These are phyloP conservation scores for Micromonas pusilla DNA, from an alignment of 139 green algal genomes.

Conservation along the genomic window DNA sequence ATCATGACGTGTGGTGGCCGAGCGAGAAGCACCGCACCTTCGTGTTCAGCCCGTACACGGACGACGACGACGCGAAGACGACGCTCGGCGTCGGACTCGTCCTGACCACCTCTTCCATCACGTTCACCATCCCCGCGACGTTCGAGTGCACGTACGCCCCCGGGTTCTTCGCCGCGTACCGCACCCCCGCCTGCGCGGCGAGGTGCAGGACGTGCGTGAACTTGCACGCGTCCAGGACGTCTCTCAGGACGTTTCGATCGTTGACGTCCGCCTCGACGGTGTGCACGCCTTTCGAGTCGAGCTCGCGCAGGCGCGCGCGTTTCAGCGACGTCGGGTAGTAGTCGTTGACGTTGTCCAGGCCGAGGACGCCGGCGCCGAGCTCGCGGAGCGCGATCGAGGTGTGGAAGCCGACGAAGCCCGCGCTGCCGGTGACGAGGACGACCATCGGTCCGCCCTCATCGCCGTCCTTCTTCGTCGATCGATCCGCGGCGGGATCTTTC, in stretches of 20 bases:
- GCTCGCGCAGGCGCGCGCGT: constrained; percentile 38
- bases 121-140: constrained; percentile 52
- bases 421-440: constrained; percentile 52
- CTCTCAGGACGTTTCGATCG: constrained; percentile 43
- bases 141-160: constrained; percentile 63
- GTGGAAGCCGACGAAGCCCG: constrained; percentile 70
- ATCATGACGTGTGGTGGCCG: background rate
- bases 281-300: constrained; percentile 35
- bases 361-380: constrained; percentile 54
- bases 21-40: constrained; percentile 43
- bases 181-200: constrained; percentile 69
- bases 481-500: background rate
- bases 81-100: constrained; percentile 47
- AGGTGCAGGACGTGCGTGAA: constrained; percentile 75
- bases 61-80: constrained; percentile 62
- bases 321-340: constrained; percentile 70
- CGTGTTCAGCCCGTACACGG: constrained; percentile 67
- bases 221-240: constrained; percentile 51
- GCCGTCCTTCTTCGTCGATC: background rate
- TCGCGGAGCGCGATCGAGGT: constrained; percentile 39
- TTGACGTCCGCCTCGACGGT: constrained; percentile 61
- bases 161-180: constrained; percentile 65
- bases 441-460: background rate
- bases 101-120: constrained; percentile 59
- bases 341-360: constrained; percentile 80